A percentile compares a stretch with the other conserved stretches of the same genome.
Conservation (phyloP, 202 grass and related monocot genomes). For the Panicum virgatum region DNA sequence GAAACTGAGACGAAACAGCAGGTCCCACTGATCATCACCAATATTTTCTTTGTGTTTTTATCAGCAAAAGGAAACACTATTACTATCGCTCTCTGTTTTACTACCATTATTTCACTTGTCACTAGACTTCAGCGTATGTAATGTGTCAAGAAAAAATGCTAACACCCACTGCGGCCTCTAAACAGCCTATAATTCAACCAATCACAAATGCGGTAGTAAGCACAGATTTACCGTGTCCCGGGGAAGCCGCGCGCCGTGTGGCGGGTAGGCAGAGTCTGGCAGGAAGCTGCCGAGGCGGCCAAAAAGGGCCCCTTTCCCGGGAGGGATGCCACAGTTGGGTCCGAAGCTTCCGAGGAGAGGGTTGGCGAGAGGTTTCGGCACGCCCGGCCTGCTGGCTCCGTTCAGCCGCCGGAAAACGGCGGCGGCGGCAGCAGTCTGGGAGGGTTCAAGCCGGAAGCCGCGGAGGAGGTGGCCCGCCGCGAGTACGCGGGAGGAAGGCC, state of each 20-base stretch:
- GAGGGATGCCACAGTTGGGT: conserved; percentile 14
- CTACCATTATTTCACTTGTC: neutral
- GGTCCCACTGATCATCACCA: neutral
- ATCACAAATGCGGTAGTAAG: conserved; percentile 6
- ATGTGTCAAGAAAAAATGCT: neutral
- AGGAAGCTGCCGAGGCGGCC: conserved; percentile 45
- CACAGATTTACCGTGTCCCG: conserved; percentile 56
- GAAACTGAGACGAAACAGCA: neutral
- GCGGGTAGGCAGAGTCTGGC: conserved; percentile 46
- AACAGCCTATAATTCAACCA: conserved; percentile 20
- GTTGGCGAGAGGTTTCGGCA: conserved; percentile 38
- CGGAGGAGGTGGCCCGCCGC: conserved; percentile 37
- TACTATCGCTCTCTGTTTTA: neutral
- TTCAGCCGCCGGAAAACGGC: conserved; percentile 34
- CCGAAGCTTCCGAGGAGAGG: conserved; percentile 33
- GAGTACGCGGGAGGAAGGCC: conserved; percentile 45
- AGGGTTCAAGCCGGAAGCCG: conserved; percentile 20
- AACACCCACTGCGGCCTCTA: neutral
- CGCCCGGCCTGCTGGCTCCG: conserved; percentile 22
- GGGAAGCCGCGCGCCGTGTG: conserved; percentile 41
- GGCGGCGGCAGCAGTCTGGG: conserved; percentile 1
- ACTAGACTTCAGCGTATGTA: neutral
- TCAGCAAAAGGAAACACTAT: neutral
- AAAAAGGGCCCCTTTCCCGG: conserved; percentile 30
- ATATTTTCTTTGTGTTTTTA: neutral